Evolutionary conservation across 108 stramenopile species (phyloP).

Genomic region (Licmophora abbreviata): DNA sequence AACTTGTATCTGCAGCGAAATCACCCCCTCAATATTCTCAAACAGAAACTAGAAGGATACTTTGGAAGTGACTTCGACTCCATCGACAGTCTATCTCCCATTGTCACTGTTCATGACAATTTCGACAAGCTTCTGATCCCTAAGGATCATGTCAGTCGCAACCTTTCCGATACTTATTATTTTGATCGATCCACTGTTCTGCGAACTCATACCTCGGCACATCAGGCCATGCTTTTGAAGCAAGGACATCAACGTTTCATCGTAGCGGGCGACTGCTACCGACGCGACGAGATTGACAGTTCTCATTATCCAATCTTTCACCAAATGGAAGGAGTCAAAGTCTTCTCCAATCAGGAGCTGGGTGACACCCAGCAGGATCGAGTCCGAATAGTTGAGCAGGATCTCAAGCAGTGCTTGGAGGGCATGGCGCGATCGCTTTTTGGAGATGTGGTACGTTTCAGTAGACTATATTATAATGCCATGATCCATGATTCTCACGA

Average conservation of each 20-base stretch:
- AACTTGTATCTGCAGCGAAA: slow-evolving; percentile 52
- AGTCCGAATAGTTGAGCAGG: slow-evolving; percentile 23
- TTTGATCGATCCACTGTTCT: slow-evolving; percentile 60
- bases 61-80: slow-evolving; percentile 26
- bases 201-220: slow-evolving; percentile 92
- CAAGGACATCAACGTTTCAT: slow-evolving; percentile 68
- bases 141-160: slow-evolving; percentile 80
- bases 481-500: too few relatives aligned
- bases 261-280: slow-evolving; percentile 94
- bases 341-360: slow-evolving; percentile 38
- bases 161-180: slow-evolving; percentile 91
- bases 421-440: slow-evolving; percentile 76
- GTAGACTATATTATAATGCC: too few relatives aligned
- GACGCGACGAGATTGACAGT: slow-evolving; percentile 93
- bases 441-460: slow-evolving; percentile 61
- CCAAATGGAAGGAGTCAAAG: slow-evolving; percentile 97
- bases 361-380: slow-evolving; percentile 9
- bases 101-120: slow-evolving; percentile 45
- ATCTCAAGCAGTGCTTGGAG: slow-evolving; percentile 72
- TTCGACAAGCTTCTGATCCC: slow-evolving; percentile 76
- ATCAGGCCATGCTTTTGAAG: slow-evolving; percentile 74
- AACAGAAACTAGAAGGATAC: slow-evolving; percentile 75
- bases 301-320: slow-evolving; percentile 98
- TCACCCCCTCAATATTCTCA: slow-evolving; percentile 89
- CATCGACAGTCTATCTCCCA: slow-evolving; percentile 34